These are phyloP conservation scores for Mortierella sp. DNA, from an alignment of 371 early-diverging fungal genomes.

Conservation along the genomic window DNA sequence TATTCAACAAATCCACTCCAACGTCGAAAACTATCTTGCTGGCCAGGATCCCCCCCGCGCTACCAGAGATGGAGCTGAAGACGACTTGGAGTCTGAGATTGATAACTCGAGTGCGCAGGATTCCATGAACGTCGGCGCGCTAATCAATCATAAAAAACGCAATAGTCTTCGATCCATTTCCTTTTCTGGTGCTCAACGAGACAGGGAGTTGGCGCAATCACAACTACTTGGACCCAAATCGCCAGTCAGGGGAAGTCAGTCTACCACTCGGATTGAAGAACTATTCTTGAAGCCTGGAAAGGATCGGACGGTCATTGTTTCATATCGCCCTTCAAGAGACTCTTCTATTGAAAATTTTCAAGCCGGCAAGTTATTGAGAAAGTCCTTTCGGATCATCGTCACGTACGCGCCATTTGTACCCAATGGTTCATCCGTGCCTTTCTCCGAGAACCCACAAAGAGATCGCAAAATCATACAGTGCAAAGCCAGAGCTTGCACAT, in stretches of 20 bases:
- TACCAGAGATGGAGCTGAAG: conserved; percentile 27
- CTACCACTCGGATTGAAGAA: conserved; percentile 86
- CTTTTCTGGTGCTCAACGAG: conserved; percentile 44
- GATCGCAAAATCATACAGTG: conserved; percentile 93
- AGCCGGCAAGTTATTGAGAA: conserved; percentile 81
- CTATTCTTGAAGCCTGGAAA: conserved; percentile 87
- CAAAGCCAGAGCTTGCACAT: conserved; percentile 92
- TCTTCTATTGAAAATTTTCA: conserved; percentile 68
- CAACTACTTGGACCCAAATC: conserved; percentile 51
- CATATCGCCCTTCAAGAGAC: conserved; percentile 81
- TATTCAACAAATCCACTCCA: conserved; percentile 27
- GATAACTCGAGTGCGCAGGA: conserved; percentile 39
- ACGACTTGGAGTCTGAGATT: conserved; percentile 34
- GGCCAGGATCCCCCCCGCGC: conserved; percentile 43
- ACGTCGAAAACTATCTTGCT: conserved; percentile 49
- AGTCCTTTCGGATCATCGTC: conserved; percentile 85
- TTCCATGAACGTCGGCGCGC: conserved; percentile 31
- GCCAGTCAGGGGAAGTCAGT: conserved; percentile 59
- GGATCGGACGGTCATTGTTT: conserved; percentile 86
- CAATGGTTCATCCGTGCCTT: conserved; percentile 29
- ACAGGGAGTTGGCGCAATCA: conserved; percentile 37
- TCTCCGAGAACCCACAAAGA: conserved; percentile 64
- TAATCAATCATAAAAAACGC: conserved; percentile 36
- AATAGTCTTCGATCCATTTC: conserved; percentile 47
- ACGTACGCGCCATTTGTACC: conserved; percentile 69